Base-by-base conservation (phyloP, 2,329 filamentous ascomycete species). In the Sphaceloma murrayae region DNA sequence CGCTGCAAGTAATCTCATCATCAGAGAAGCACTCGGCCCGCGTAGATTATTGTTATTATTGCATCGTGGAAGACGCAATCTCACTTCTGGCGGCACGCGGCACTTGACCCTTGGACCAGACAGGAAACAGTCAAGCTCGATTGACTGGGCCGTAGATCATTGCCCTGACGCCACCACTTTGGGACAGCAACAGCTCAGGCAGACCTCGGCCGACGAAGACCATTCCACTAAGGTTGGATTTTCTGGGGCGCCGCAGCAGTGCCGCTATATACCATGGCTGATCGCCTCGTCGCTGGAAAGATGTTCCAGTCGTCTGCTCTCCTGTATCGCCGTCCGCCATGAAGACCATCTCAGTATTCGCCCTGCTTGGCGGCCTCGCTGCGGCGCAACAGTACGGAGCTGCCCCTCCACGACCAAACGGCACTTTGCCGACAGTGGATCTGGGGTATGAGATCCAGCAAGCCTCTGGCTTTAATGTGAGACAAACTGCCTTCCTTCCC, bases 391-490 rank as follows among this genome's bases (percentile, higher is more conserved):
- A 34, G 16, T 45, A 34, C 22, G 30, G 30, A 4, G 29, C 10
- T n/a, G 27, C 40, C 33, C 5, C 30, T 34, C 16, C 40, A 16
- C 24, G 27, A 14, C n/a, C n/a, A n/a, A 29, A 34, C 16, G 29
- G 31, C 30, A 14, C 14, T 19, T 18, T 70, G n/a, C 68, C 68
- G 27, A 56, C 58, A n/a, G 67, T 77, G 8, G 71, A 77, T 53
- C 58, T 77, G 10, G 71, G 70, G 31, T 76, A 76, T 53, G 64
- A 71, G 46, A 55, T 72, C 19, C 68, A 75, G 43, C 62, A 65
- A 53, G 72, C 68, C 22, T 56, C 65, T 6, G 55, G 56, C 11
- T 66, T 66, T 52, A 70, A 72, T 56, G 46, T 45, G 31, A 45
- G 42, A 34, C 30, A 34, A 7, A 8, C 7, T 13, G 13, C 9